Conservation (phyloP, 2,329 filamentous ascomycete species). For the Massarina eburnea region DNA sequence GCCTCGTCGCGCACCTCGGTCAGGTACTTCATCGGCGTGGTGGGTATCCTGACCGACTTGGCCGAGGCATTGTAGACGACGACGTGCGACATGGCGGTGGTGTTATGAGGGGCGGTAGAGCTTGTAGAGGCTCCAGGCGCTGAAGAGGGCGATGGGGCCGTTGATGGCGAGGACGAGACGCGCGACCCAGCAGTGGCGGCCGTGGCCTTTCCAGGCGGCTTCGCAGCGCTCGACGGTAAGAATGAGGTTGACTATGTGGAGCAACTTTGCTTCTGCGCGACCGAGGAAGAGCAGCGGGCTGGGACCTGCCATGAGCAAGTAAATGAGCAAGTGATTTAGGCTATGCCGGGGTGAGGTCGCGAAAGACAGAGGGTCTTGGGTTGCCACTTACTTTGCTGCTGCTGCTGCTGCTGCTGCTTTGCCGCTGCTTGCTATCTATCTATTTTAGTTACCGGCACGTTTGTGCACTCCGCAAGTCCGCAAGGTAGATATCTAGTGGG, state of each 20-base stretch:
- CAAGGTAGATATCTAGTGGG: no score
- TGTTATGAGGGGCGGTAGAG: slow-evolving; percentile 57
- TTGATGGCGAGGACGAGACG: slow-evolving; percentile 26
- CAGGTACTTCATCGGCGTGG: slow-evolving; percentile 76
- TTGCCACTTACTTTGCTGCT: background rate
- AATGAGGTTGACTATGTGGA: slow-evolving; percentile 34
- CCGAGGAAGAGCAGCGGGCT: slow-evolving; percentile 35
- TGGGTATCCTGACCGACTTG: slow-evolving; percentile 78
- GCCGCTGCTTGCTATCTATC: no score
- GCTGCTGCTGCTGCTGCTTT: background rate
- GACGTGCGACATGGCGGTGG: slow-evolving; percentile 84
- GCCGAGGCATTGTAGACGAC: slow-evolving; percentile 82
- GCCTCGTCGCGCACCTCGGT: slow-evolving; percentile 86
- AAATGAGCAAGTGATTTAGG: slow-evolving; percentile 18
- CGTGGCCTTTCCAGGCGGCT: slow-evolving; percentile 24
- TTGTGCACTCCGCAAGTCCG: no score
- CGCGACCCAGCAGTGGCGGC: slow-evolving; percentile 30
- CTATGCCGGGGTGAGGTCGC: no score
- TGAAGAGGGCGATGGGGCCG: slow-evolving; percentile 25
- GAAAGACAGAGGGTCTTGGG: background rate
- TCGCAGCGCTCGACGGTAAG: slow-evolving; percentile 32
- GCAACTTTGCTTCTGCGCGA: slow-evolving; percentile 34
- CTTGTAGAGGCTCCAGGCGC: slow-evolving; percentile 28
- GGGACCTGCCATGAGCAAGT: slow-evolving; percentile 33
- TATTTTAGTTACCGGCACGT: no score